Base-by-base conservation (phyloP, 768 basidiomycete species). In the Pulveroboletus sp. region DNA sequence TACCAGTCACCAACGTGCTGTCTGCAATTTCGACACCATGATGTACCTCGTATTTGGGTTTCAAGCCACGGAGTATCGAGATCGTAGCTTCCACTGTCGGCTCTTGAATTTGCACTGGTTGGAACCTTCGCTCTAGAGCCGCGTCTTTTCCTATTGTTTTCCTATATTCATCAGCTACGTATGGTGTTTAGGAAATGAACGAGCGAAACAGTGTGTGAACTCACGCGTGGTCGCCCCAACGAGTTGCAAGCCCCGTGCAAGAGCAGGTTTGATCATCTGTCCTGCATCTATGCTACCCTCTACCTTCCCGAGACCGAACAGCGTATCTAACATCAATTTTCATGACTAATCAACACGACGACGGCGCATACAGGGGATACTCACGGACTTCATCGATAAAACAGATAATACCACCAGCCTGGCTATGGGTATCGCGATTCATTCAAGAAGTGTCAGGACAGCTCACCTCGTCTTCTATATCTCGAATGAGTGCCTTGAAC, bases 341-440 rank as follows among this genome's bases (percentile, higher is more conserved):
- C 35, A 14, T 18, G 11, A 13, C 31, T 35, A 2, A 27, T 53
- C 2, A 39, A 33, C 27, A 32, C n/a, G 7, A 39, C 6, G 2
- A 15, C 3, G 6, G 33, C 3, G 21, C 15, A 51, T 46, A 36
- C 15, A 43, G 6, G 17, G 13, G 0, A 31, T 36, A 83, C 88
- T 71, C 59, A 89, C 87, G 93, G 46, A 95, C 83, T 81, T 95
- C 92, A 58, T 94, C 93, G 46, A 95, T 93, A 69, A 95, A 95
- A 62, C 89, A 92, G 33, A 94, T 94, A 8, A 92, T 83, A 39
- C 86, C 82, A 17, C 87, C 84, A 4, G 78, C 76, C 81, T 82
- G 43, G 17, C 53, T 31, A 56, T 44, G 64, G n/a, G 30, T 49
- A 43, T 15, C 26, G 53, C 38, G 37, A 39, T 36, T 32, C 11